phyloP scores from a whole-genome alignment of 176 grass and related monocot species.

The Ensete glaucum region DNA sequence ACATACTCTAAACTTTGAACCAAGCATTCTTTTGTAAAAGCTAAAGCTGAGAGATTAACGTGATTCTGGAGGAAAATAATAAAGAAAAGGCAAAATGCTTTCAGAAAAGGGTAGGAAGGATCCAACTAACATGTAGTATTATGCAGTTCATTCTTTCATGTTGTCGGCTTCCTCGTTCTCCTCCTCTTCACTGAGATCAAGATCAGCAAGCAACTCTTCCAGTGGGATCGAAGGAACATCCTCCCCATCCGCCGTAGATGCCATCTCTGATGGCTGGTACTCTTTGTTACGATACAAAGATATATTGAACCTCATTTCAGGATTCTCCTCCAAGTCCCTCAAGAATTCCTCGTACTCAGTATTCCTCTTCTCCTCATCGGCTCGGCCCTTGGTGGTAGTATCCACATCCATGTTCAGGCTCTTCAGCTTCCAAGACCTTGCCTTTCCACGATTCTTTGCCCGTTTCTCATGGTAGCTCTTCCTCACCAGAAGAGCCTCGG shows the following conservation, averaged over 20 bases:
- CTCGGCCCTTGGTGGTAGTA: conserved; percentile 32
- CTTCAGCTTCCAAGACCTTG: conserved; percentile 50
- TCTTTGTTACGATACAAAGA: conserved; percentile 62
- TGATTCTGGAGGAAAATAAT: no score
- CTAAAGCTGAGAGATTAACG: no score
- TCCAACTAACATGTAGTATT: not conserved
- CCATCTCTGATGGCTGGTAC: conserved; percentile 63
- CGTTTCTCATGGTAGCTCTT: conserved; percentile 84
- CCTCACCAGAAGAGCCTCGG: conserved; percentile 79
- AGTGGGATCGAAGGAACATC: conserved; percentile 54
- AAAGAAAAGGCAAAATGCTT: not conserved
- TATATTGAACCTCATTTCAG: conserved; percentile 40
- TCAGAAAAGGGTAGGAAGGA: not conserved
- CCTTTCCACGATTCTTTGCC: conserved; percentile 33
- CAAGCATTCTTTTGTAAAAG: no score
- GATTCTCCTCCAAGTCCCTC: conserved; percentile 46
- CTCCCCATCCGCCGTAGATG: conserved; percentile 51
- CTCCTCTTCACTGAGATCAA: conserved; percentile 43
- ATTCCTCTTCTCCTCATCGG: conserved; percentile 62
- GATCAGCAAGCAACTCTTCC: conserved; percentile 68
- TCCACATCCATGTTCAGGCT: conserved; percentile 52
- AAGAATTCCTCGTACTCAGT: conserved; percentile 54
- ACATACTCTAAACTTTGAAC: no score
- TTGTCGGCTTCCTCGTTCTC: conserved; percentile 11
- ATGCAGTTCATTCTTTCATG: conserved; percentile 36